A percentile compares a stretch with the other conserved stretches of the same genome.
Evolutionary conservation across 176 grass and related monocot genomes (phyloP).

Genomic region (Carex pumila): DNA sequence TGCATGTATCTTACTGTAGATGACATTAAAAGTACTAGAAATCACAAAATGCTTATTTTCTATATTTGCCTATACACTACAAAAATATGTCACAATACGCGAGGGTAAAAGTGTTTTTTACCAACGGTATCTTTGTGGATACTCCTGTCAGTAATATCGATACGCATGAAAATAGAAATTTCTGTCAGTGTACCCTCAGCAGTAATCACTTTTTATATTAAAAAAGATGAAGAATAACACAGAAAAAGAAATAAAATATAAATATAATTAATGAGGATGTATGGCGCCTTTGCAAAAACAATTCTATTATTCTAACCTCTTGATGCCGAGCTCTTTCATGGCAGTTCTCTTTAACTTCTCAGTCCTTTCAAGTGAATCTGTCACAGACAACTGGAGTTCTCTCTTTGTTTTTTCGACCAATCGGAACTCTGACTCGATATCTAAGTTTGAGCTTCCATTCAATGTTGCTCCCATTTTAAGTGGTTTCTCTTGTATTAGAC

Average conservation of each 20-base stretch:
- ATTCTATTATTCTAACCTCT: constrained; percentile 12
- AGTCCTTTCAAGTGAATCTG: neutral
- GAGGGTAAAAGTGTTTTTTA: no score
- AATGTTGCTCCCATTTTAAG: constrained; percentile 46
- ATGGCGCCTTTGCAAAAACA: neutral
- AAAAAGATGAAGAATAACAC: neutral
- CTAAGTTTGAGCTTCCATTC: constrained; percentile 36
- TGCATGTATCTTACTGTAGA: neutral
- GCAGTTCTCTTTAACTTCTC: constrained; percentile 24
- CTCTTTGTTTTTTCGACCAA: constrained; percentile 46
- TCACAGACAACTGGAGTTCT: constrained; percentile 2
- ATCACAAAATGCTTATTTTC: no score
- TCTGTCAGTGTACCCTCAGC: no score
- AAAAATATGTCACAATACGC: no score
- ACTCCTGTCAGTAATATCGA: no score
- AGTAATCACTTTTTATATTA: no score
- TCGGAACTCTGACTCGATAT: constrained; percentile 52
- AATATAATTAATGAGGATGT: neutral
- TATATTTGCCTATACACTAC: no score
- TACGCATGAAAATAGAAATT: no score
- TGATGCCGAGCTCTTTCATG: constrained; percentile 84
- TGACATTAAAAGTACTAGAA: neutral
- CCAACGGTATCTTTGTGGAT: no score
- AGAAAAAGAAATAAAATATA: neutral
- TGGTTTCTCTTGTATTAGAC: constrained; percentile 54